Conservation (phyloP, 805 yeast species). For the Wickerhamiella lipophila region DNA sequence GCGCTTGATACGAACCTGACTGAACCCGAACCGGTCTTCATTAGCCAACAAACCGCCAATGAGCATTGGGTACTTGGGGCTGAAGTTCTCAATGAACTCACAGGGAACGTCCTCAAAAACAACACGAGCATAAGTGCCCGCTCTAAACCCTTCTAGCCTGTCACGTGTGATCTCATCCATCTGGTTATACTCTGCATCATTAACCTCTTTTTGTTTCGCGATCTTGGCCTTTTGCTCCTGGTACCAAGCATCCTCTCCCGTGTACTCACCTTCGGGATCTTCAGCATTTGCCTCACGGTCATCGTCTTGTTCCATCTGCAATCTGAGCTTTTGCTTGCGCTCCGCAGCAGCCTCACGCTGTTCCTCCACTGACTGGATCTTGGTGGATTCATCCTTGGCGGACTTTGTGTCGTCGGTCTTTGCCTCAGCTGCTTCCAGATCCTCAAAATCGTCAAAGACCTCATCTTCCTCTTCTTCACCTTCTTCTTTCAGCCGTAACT, state of each 20-base stretch:
- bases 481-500: slow-evolving; percentile 23
- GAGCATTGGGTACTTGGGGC: slow-evolving; percentile 73
- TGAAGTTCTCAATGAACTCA: slow-evolving; percentile 78
- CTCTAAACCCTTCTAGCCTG: slow-evolving; percentile 78
- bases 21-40: slow-evolving; percentile 83
- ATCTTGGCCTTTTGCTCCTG: slow-evolving; percentile 93
- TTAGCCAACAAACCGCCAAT: slow-evolving; percentile 85
- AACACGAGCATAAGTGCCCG: slow-evolving; percentile 87
- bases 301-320: slow-evolving; percentile 74
- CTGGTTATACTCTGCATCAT: slow-evolving; percentile 50
- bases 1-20: slow-evolving; percentile 88
- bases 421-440: slow-evolving; percentile 25
- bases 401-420: slow-evolving; percentile 25
- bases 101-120: slow-evolving; percentile 76
- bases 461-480: slow-evolving; percentile 16
- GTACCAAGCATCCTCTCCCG: slow-evolving; percentile 76
- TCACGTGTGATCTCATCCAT: slow-evolving; percentile 68
- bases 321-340: slow-evolving; percentile 74
- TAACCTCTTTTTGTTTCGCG: slow-evolving; percentile 90
- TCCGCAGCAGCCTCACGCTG: slow-evolving; percentile 72
- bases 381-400: slow-evolving; percentile 23
- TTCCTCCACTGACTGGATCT: slow-evolving; percentile 44
- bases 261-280: slow-evolving; percentile 66
- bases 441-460: slow-evolving; percentile 27
- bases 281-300: slow-evolving; percentile 62